Evolutionary conservation across 2,329 filamentous ascomycete species (phyloP), one percentile per base, ranked within the genome.

Genomic region (Pseudofabraea citricarpa): DNA sequence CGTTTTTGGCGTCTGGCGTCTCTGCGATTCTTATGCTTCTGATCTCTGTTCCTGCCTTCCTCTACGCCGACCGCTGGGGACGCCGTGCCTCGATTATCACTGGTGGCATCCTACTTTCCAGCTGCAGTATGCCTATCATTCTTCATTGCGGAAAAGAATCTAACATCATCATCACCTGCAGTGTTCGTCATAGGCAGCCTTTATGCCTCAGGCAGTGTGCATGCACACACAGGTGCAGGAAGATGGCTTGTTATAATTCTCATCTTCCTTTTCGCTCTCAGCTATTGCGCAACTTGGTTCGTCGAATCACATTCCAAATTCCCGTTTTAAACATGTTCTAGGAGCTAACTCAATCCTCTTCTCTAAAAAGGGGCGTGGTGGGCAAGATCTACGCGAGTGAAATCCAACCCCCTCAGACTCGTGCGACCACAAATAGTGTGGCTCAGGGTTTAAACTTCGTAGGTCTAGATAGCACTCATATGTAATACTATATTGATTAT

Each of bases 1-100:
- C 72, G 1, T 78, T 82, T 51, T 64, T 82, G 2, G 79, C 78
- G 1, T 81, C 77, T 0, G 77, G 78, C 0, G 64, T 83, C 7
- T 79, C 77, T 0, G 75, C 71, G 0, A 67, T 81, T 2, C 59
- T 79, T 3, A 79, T 81, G 57, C 65, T 81, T 12, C 63, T 65
- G 15, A 65, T 74, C 36, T 76, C 77, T 0, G 68, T 81, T 16
- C 75, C 77, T 0, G 76, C 72, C 1, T 66, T 75, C 46, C 60
- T 79, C 21, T 67, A 74, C n/a, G 72, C 74, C 2, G 77, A 82
- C 47, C 67, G 67, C 48, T 78, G 75, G 70, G 75, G 75, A 7
- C 67, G 77, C 5, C 70, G 76, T 4, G 72, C 69, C 6, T 74
- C 70, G 5, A 71, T 72, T 27, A 68, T 82, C 33, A 64, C 64